A percentile compares a stretch with the other conserved stretches of the same genome.
phyloP scores from a whole-genome alignment of 345 rosid genomes.

The Brassica juncea region DNA sequence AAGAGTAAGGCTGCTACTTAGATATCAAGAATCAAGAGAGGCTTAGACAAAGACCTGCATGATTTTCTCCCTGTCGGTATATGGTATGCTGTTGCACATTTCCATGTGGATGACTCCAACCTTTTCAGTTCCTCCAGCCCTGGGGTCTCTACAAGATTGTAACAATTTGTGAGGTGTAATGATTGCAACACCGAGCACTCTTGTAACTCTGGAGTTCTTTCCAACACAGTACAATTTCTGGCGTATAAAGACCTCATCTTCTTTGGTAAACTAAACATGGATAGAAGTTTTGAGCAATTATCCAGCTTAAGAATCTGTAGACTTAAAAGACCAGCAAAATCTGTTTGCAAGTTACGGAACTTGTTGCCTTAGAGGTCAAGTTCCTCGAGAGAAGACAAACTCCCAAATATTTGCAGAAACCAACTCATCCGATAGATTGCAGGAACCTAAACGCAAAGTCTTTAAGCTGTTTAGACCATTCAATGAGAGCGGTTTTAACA shows the following conservation, averaged over 20 bases:
- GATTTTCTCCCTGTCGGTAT: neutral
- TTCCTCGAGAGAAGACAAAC: slow-evolving; percentile 17
- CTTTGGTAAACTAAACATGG: slow-evolving; percentile 27
- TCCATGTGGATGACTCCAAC: slow-evolving; percentile 31
- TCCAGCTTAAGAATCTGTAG: slow-evolving; percentile 20
- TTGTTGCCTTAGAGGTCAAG: slow-evolving; percentile 22
- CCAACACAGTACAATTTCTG: slow-evolving; percentile 1
- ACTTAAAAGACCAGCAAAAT: slow-evolving; percentile 2
- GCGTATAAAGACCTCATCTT: slow-evolving; percentile 9
- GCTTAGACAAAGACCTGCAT: slow-evolving; percentile 12
- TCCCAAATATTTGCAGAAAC: neutral
- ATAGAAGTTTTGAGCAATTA: slow-evolving; percentile 21
- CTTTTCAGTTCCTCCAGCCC: slow-evolving; percentile 21
- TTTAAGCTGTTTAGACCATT: slow-evolving; percentile 8
- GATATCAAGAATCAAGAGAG: neutral
- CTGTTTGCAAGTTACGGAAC: neutral
- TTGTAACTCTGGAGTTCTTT: slow-evolving; percentile 24
- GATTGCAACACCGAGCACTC: slow-evolving; percentile 11
- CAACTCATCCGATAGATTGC: slow-evolving; percentile 24
- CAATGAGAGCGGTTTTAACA: neutral
- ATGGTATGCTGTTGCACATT: slow-evolving; percentile 23
- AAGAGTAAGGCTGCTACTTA: neutral
- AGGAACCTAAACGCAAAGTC: slow-evolving; percentile 10
- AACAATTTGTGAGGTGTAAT: slow-evolving; percentile 15
- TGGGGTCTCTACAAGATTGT: neutral